Evolutionary conservation across 768 basidiomycete species (phyloP), one percentile per base, ranked within the genome.

Genomic region (Mycena rebaudengoi): DNA sequence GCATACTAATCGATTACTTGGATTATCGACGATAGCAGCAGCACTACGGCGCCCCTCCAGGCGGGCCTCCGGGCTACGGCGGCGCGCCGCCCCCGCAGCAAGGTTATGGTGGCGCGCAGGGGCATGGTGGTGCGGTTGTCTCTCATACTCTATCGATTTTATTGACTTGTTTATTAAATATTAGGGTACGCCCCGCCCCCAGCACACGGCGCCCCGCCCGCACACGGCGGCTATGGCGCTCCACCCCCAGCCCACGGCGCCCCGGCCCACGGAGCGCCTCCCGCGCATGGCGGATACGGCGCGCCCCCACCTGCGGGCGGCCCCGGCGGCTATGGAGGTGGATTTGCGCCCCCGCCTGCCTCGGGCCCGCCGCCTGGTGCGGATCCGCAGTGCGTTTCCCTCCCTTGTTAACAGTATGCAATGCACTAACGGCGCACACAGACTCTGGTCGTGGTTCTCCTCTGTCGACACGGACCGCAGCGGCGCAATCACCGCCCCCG

Each of bases 381-480:
- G 14, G 92, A 94, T 57, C 91, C 91, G 25, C 86, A 90, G 92
- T 94, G 68, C 73, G 90, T 78, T 16, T 29, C 18, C 41, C 28
- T 28, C 23, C 12, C 30, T 7, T 30, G 7, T 41, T 14, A 3
- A 43, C 41, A 40, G n/a, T 41, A 28, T 29, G 25, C 20, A 20
- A 13, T 23, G 29, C 33, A 60, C 28, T 53, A 29, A 23, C 12
- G 23, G 26, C 28, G 44, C 56, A 57, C 40, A 56, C 53, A 94
- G 92, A 70, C 71, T 94, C 7, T 93, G 91, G 91, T 75, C 66
- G 50, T 91, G 90, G 90, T 95, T 94, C 75, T 65, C 69, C 21
- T 73, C 87, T 12, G 92, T 94, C 21, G 92, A 94, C 74, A 74
- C 75, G 1, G 87, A 94, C 74, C 71, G 87, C 77, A 91, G 91